A percentile compares a stretch with the other conserved stretches of the same genome.
Conservation (phyloP, 2,329 filamentous ascomycete species). For the Pseudocercospora fijiensis region DNA sequence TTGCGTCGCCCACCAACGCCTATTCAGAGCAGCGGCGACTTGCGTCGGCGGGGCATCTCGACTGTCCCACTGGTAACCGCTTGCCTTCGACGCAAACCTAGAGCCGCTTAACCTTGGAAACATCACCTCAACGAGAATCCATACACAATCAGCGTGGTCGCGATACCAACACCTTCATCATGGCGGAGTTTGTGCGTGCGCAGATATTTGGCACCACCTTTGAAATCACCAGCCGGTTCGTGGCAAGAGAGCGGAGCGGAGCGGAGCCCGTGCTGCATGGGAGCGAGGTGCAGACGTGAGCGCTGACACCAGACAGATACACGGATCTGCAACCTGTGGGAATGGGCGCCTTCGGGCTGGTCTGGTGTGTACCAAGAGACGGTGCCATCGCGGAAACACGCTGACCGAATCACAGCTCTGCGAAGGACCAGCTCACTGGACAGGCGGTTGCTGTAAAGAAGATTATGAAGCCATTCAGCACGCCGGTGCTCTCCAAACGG, state of each 20-base stretch:
- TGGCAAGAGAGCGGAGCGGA: conserved; percentile 20
- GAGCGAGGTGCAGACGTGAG: conserved; percentile 12
- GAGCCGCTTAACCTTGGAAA: conserved; percentile 2
- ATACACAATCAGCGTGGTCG: neutral
- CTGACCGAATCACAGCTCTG: conserved; percentile 63
- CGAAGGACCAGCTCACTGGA: conserved; percentile 93
- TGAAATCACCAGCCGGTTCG: conserved; percentile 96
- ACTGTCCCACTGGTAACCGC: conserved; percentile 3
- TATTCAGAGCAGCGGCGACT: neutral
- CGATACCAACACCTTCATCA: conserved; percentile 42
- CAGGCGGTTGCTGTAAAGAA: conserved; percentile 99
- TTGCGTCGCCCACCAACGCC: neutral
- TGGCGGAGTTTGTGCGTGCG: conserved; percentile 99
- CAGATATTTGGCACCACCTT: conserved; percentile 99
- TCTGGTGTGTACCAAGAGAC: conserved; percentile 67
- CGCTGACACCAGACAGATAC: conserved; percentile 62
- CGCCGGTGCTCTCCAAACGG: conserved; percentile 94
- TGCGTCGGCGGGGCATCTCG: neutral
- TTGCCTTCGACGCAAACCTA: conserved; percentile 5
- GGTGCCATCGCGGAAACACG: neutral
- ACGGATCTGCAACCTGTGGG: conserved; percentile 97
- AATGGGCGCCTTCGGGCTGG: conserved; percentile 97
- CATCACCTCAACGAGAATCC: neutral
- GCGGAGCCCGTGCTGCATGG: conserved; percentile 11
- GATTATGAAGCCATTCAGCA: conserved; percentile 99